A percentile compares a stretch with the other conserved stretches of the same genome.
These are phyloP conservation scores for Chaetothyriales sp. DNA, from an alignment of 2,329 filamentous ascomycete genomes.

Conservation along the genomic window DNA sequence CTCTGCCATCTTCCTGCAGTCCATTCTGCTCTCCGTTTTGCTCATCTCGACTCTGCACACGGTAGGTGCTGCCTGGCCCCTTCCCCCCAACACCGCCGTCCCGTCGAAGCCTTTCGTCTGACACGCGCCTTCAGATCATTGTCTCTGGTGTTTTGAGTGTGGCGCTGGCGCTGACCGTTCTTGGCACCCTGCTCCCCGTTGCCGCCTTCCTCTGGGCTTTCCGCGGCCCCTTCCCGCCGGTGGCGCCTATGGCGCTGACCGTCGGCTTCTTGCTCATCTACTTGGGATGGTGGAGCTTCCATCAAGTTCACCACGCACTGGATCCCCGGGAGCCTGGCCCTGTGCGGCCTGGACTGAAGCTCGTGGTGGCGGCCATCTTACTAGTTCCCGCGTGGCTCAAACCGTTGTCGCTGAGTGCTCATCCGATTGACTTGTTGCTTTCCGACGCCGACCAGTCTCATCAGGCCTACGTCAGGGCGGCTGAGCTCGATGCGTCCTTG, in stretches of 20 bases:
- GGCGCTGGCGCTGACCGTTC: conserved; percentile 10
- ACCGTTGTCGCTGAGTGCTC: conserved; percentile 28
- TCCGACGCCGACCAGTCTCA: conserved; percentile 36
- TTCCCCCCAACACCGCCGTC: no score
- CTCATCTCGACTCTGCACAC: conserved; percentile 27
- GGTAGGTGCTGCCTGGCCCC: conserved; percentile 25
- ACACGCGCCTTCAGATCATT: conserved; percentile 10
- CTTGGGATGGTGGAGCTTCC: conserved; percentile 11
- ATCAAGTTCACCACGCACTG: conserved; percentile 11
- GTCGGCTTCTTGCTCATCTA: conserved; percentile 15
- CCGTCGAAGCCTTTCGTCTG: conserved; percentile 3
- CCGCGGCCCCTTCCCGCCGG: conserved; percentile 16
- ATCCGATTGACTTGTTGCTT: conserved; percentile 45
- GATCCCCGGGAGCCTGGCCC: conserved; percentile 7
- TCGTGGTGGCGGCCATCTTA: conserved; percentile 30
- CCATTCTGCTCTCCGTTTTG: conserved; percentile 23
- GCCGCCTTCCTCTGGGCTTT: conserved; percentile 15
- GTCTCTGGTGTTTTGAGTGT: conserved; percentile 14
- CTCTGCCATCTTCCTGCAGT: conserved; percentile 26
- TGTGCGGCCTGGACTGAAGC: conserved; percentile 4
- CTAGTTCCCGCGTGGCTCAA: conserved; percentile 29
- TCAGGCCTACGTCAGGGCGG: conserved; percentile 35
- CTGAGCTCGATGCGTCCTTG: conserved; percentile 35
- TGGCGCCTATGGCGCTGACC: conserved; percentile 8
- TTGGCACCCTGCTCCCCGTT: conserved; percentile 14